These are phyloP conservation scores for Hyphopichia homilentoma DNA, from an alignment of 805 yeast genomes.

Conservation along the genomic window DNA sequence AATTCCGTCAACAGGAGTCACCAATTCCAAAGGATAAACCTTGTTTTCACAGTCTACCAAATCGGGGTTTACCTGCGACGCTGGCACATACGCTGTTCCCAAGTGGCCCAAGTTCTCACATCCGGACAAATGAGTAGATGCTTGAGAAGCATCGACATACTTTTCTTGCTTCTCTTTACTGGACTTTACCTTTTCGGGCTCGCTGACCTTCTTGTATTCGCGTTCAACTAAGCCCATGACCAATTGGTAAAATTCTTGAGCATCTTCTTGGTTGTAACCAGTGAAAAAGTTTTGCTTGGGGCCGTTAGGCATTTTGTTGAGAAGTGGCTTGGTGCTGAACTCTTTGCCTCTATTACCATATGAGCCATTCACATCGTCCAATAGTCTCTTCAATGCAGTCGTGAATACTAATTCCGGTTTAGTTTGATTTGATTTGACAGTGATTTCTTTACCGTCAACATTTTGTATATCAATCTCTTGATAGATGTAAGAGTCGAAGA, in stretches of 20 bases:
- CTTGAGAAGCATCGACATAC: slow-evolving; percentile 17
- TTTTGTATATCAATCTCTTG: slow-evolving; percentile 24
- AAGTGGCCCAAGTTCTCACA: slow-evolving; percentile 51
- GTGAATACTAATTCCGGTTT: slow-evolving; percentile 44
- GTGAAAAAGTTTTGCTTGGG: slow-evolving; percentile 73
- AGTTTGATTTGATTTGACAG: slow-evolving; percentile 16
- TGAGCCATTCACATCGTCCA: slow-evolving; percentile 57
- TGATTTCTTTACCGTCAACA: slow-evolving; percentile 9
- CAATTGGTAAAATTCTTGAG: slow-evolving; percentile 91
- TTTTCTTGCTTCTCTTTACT: slow-evolving; percentile 8
- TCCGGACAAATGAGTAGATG: slow-evolving; percentile 29
- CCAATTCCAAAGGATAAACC: slow-evolving; percentile 50
- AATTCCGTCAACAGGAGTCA: slow-evolving; percentile 91
- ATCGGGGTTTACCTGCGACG: slow-evolving; percentile 74
- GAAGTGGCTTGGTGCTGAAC: slow-evolving; percentile 56
- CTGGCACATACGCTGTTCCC: slow-evolving; percentile 69
- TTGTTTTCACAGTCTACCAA: slow-evolving; percentile 39
- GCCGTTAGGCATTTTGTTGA: slow-evolving; percentile 70
- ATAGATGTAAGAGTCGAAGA: slow-evolving; percentile 43
- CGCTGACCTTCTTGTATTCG: slow-evolving; percentile 38
- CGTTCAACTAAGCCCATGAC: slow-evolving; percentile 64
- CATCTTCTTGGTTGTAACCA: slow-evolving; percentile 94
- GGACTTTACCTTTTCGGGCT: slow-evolving; percentile 15
- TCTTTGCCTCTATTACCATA: slow-evolving; percentile 51
- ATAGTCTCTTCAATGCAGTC: slow-evolving; percentile 45